Evolutionary conservation across 108 stramenopile species (phyloP), one percentile per base, ranked within the genome.

Genomic region (Epipyxis sp.): DNA sequence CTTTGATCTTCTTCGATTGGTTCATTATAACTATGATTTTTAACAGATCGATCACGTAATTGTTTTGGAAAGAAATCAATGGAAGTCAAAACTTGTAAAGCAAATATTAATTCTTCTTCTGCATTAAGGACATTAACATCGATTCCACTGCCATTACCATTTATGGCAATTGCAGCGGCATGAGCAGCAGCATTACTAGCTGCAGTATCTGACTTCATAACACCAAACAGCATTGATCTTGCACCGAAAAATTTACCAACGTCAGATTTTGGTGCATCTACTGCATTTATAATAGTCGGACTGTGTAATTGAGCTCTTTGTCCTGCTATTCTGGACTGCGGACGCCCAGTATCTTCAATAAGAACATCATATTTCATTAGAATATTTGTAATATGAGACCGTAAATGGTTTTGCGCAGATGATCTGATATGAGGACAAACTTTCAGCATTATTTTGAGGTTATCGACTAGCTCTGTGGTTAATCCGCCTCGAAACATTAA

Each of bases 21-120:
- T 20, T 50, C 13, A 50, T 50, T 50, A 6, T 13, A 13, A 20
- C 13, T 20, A 50, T 20, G 20, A 50, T 50, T 50, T n/a, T n/a
- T n/a, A 68, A 68, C 29, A 25, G 20, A 37, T 40, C 20, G 20
- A 20, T 68, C 65, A 20, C 40, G 20, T 20, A 20, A 25, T 37
- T 68, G 65, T 20, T 68, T 68, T 68, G 65, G 65, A 20, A 68
- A 68, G 20, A 68, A 68, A 42, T 74, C 71, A 27, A 3, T 10
- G 20, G 6, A 43, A 10, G 71, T 27, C 43, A 39, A 6, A 39
- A 39, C 71, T 74, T 74, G n/a, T 32, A 74, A 74, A 34, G 71
- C 44, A 54, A 74, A 57, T 20, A 68, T 16, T 37, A 68, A 41
- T 16, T 13, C 20, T 41, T 68, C 65, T 20, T 68, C 65, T 13